phyloP scores from a whole-genome alignment of 192 early-diverging fungal species.

The Mortierella claussenii region DNA sequence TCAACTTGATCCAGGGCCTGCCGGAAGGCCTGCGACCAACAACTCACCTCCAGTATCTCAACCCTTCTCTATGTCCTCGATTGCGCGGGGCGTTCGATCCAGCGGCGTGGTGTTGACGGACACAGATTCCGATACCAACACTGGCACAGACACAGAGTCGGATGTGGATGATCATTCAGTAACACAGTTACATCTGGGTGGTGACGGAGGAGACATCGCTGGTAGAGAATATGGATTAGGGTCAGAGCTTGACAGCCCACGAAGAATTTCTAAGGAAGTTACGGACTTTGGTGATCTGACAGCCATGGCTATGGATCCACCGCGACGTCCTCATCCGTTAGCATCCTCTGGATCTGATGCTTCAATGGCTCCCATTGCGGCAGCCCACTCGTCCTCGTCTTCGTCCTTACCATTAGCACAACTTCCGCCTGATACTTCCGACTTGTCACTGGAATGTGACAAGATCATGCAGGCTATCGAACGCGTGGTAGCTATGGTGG shows the following conservation, averaged over 20 bases:
- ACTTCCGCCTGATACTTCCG: too few species aligned
- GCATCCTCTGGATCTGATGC: too few species aligned
- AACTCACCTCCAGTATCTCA: neutral
- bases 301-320: neutral
- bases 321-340: too few species aligned
- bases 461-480: slow-evolving; percentile 24
- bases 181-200: neutral
- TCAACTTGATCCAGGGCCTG: too few species aligned
- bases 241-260: too few species aligned
- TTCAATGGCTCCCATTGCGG: too few species aligned
- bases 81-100: neutral
- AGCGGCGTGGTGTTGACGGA: slow-evolving; percentile 4
- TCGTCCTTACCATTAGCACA: too few species aligned
- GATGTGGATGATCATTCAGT: slow-evolving; percentile 19
- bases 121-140: slow-evolving; percentile 37
- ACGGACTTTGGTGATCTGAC: neutral
- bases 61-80: neutral
- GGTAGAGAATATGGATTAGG: too few species aligned
- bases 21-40: neutral
- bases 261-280: neutral
- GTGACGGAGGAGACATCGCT: neutral
- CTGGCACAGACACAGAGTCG: slow-evolving; percentile 36
- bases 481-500: slow-evolving; percentile 15
- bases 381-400: too few species aligned
- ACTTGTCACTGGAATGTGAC: too few species aligned